phyloP scores from a whole-genome alignment of 2,329 filamentous ascomycete species.

The Sclerotinia sclerotiorum region DNA sequence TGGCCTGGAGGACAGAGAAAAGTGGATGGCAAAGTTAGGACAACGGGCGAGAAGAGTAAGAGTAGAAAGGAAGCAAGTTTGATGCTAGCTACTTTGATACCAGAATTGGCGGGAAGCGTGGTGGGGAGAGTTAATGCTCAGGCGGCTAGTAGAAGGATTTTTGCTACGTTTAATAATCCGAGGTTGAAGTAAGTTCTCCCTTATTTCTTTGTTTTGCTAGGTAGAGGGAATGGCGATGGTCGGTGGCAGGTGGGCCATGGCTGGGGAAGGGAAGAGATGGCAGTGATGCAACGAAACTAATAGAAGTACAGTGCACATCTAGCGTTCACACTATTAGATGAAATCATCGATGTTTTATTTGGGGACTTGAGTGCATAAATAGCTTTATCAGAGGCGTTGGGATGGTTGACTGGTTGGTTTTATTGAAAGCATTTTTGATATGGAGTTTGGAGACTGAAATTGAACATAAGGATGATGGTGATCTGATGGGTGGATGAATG shows the following conservation, averaged over 20 bases:
- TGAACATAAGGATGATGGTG: neutral
- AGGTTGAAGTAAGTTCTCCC: slow-evolving; percentile 78
- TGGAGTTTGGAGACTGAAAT: slow-evolving; percentile 4
- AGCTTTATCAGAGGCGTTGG: slow-evolving; percentile 37
- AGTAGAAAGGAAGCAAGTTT: slow-evolving; percentile 84
- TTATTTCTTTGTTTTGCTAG: neutral
- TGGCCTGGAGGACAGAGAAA: slow-evolving; percentile 72
- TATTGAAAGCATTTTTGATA: neutral
- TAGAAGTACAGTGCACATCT: slow-evolving; percentile 39
- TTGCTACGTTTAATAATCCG: slow-evolving; percentile 88
- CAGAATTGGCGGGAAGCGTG: slow-evolving; percentile 88
- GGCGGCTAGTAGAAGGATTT: slow-evolving; percentile 81
- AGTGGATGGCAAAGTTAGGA: slow-evolving; percentile 55
- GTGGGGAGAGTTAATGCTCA: slow-evolving; percentile 91
- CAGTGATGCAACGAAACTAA: neutral
- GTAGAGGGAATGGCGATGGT: neutral
- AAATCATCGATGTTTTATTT: slow-evolving; percentile 42
- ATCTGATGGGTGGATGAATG: neutral
- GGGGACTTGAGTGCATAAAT: slow-evolving; percentile 34
- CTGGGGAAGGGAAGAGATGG: too few species aligned
- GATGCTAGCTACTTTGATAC: slow-evolving; percentile 84
- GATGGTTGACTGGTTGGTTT: slow-evolving; percentile 7
- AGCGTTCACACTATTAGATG: slow-evolving; percentile 42
- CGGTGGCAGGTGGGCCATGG: neutral
- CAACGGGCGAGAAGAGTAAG: slow-evolving; percentile 70